Conservation (phyloP, 352 stramenopile genomes). For the Globisporangium carolinianum region DNA sequence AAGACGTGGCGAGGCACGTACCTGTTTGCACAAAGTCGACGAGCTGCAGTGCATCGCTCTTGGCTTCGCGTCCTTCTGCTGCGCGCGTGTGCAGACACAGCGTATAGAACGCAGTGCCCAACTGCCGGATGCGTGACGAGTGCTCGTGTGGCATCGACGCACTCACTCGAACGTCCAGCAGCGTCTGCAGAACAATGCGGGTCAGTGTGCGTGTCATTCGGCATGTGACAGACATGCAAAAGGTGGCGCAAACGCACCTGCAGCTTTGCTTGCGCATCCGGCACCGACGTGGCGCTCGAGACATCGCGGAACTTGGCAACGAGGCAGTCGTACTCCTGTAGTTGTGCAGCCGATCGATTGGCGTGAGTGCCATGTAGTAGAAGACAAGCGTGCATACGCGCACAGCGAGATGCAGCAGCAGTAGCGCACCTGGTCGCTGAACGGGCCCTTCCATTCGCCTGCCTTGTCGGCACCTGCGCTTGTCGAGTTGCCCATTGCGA, state of each 20-base stretch:
- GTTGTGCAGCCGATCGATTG: not conserved
- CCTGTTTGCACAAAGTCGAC: conserved; percentile 62
- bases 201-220: too few species aligned
- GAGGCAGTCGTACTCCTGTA: conserved; percentile 65
- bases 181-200: conserved; percentile 13
- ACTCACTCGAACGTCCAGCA: conserved; percentile 36
- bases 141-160: conserved; percentile 21
- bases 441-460: conserved; percentile 68
- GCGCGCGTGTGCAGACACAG: conserved; percentile 39
- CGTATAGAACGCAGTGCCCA: conserved; percentile 44
- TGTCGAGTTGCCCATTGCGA: too few species aligned
- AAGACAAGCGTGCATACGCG: not conserved
- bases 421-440: conserved; percentile 55
- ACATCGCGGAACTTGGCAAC: conserved; percentile 35
- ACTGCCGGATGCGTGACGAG: conserved; percentile 10
- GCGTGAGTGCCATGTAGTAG: not conserved
- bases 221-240: not conserved
- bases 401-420: not conserved
- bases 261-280: conserved; percentile 23
- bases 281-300: conserved; percentile 14
- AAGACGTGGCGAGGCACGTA: conserved; percentile 9
- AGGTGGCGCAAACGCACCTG: conserved; percentile 23
- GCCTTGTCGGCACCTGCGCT: conserved; percentile 5
- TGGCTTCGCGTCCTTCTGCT: conserved; percentile 6
- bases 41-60: conserved; percentile 22